These are phyloP conservation scores for Chlorella vulgaris DNA, from an alignment of 139 green algal genomes.

Conservation along the genomic window DNA sequence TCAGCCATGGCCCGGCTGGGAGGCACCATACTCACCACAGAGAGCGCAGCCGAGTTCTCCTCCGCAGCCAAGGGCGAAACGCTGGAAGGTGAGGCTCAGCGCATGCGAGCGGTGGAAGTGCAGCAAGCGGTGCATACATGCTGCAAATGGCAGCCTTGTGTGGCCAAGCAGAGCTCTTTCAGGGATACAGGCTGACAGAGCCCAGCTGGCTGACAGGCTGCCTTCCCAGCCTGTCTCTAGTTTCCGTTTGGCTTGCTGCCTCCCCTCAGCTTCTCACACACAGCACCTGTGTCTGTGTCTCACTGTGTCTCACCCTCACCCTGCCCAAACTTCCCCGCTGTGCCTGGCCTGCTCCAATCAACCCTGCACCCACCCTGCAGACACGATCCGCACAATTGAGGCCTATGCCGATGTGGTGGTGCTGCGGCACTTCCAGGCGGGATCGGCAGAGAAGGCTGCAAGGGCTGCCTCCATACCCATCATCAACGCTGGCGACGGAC, in stretches of 20 bases:
- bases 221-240: no score
- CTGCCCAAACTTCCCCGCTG: no score
- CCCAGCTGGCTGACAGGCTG: no score
- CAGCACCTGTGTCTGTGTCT: no score
- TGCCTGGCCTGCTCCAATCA: not conserved
- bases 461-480: slow-evolving; percentile 85
- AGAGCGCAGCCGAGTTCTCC: slow-evolving; percentile 96
- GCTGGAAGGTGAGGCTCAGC: slow-evolving; percentile 89
- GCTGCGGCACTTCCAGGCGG: slow-evolving; percentile 92
- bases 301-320: no score
- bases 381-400: slow-evolving; percentile 98
- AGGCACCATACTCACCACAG: slow-evolving; percentile 93
- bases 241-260: no score
- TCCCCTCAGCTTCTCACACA: no score
- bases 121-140: not conserved
- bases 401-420: slow-evolving; percentile 97
- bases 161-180: no score
- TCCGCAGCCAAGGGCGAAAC: slow-evolving; percentile 98
- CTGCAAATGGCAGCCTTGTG: not conserved
- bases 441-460: slow-evolving; percentile 81
- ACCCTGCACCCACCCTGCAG: slow-evolving; percentile 56
- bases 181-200: no score
- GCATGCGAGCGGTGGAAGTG: not conserved
- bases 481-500: slow-evolving; percentile 97
- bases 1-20: slow-evolving; percentile 93